A percentile compares a stretch with the other conserved stretches of the same genome.
Conservation (phyloP, 2,329 filamentous ascomycete genomes). For the Cladorrhinum sp. region DNA sequence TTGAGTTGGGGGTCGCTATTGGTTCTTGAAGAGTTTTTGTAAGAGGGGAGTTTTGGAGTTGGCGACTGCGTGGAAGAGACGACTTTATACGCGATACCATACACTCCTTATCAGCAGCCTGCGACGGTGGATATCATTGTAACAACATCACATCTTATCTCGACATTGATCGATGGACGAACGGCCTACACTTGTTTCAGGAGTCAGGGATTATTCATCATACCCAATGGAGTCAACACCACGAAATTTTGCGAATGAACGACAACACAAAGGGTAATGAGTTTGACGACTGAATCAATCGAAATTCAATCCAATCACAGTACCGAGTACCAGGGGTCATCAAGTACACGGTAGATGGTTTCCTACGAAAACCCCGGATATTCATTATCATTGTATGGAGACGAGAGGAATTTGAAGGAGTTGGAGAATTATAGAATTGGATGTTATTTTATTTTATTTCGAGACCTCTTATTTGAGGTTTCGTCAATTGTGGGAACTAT, state of each 20-base stretch:
- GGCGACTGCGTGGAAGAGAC: neutral
- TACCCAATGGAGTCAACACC: neutral
- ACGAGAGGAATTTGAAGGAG: too few species aligned
- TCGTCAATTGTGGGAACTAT: too few species aligned
- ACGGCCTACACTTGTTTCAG: neutral
- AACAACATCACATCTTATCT: neutral
- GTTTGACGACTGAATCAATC: too few species aligned
- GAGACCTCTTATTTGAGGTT: too few species aligned
- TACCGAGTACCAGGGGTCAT: too few species aligned
- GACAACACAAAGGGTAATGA: neutral
- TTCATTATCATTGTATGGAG: too few species aligned
- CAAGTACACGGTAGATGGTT: too few species aligned
- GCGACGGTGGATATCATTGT: neutral
- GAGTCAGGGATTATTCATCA: neutral
- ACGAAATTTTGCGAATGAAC: neutral
- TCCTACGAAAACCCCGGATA: too few species aligned
- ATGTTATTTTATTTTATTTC: too few species aligned
- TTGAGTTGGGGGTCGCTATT: constrained; percentile 56
- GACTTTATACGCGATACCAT: neutral
- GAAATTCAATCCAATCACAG: too few species aligned
- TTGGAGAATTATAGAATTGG: too few species aligned
- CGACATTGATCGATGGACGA: neutral
- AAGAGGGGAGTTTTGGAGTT: too few species aligned
- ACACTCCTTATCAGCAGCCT: neutral
- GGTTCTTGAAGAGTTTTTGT: constrained; percentile 41